Percentiles rank a stretch among this genome's conserved stretches.
phyloP scores from a whole-genome alignment of 192 early-diverging fungal genomes.

The Coemansia sp. region DNA sequence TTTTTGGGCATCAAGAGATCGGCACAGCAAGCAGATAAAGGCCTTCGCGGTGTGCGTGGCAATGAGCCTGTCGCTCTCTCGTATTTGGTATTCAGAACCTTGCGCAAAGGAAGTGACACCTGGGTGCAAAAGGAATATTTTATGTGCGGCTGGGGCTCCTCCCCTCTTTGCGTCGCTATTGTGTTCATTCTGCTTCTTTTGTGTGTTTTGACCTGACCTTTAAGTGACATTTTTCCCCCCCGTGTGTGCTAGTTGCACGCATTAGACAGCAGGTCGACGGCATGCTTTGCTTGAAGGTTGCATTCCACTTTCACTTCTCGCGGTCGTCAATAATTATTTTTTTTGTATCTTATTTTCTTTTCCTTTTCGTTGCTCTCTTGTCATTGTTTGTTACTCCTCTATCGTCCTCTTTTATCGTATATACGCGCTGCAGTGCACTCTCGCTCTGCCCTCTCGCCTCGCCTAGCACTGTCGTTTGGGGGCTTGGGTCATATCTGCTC shows the following conservation, averaged over 20 bases:
- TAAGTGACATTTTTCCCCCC: not conserved
- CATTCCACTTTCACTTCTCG: too few species aligned
- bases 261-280: not conserved
- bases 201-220: conserved; percentile 3
- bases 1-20: not conserved
- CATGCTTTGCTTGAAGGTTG: too few species aligned
- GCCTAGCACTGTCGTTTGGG: too few species aligned
- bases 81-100: not conserved
- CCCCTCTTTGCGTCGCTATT: conserved; percentile 3
- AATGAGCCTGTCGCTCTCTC: not conserved
- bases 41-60: not conserved
- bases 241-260: not conserved
- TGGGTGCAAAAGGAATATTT: not conserved
- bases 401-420: too few species aligned
- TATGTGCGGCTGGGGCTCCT: conserved; percentile 2
- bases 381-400: too few species aligned
- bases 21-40: not conserved
- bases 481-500: too few species aligned
- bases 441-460: too few species aligned
- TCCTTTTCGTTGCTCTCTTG: too few species aligned
- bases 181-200: conserved; percentile 1
- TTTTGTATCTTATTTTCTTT: too few species aligned
- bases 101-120: conserved; percentile 9
- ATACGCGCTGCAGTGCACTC: too few species aligned
- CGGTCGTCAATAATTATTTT: too few species aligned